Percentiles rank a stretch among this genome's conserved stretches.
Conservation (phyloP, 108 stramenopile species). For the Pseudonitzschia multistriata region DNA sequence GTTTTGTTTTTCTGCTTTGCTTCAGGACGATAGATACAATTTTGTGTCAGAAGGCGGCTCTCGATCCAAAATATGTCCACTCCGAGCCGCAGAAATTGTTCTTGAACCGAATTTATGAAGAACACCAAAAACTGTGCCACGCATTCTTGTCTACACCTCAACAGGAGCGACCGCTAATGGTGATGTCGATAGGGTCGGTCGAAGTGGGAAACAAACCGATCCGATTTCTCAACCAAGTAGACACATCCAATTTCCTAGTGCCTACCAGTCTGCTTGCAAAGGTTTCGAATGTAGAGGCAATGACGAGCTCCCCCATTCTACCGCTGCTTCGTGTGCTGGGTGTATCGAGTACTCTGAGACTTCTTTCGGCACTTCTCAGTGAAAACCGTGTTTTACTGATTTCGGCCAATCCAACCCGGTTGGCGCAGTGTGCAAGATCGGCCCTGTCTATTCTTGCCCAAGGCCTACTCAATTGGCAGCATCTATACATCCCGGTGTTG, state of each 20-base stretch:
- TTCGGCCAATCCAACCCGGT: constrained; percentile 63
- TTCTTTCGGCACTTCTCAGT: constrained; percentile 73
- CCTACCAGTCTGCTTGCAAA: constrained; percentile 43
- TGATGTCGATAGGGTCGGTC: constrained; percentile 32
- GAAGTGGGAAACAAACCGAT: constrained; percentile 35
- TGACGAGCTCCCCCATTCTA: constrained; percentile 58
- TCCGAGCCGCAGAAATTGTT: constrained; percentile 41
- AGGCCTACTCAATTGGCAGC: constrained; percentile 79
- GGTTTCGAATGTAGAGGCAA: constrained; percentile 22
- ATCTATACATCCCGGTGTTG: constrained; percentile 76
- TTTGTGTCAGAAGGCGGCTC: constrained; percentile 28
- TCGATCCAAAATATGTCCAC: constrained; percentile 25
- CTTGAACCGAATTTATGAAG: constrained; percentile 32
- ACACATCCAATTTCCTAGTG: constrained; percentile 44
- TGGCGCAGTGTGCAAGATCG: constrained; percentile 67
- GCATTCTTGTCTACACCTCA: constrained; percentile 28
- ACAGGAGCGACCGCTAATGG: constrained; percentile 40
- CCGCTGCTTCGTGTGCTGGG: constrained; percentile 76
- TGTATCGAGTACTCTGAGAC: constrained; percentile 56
- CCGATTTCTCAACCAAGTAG: constrained; percentile 29
- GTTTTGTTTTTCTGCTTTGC: constrained; percentile 6
- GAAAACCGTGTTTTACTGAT: constrained; percentile 74
- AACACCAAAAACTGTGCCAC: constrained; percentile 42
- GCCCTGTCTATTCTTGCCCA: constrained; percentile 67
- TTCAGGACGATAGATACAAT: constrained; percentile 51